These are phyloP conservation scores for Moesziomyces parantarcticus DNA, from an alignment of 1,284 basidiomycete species.

Conservation along the genomic window DNA sequence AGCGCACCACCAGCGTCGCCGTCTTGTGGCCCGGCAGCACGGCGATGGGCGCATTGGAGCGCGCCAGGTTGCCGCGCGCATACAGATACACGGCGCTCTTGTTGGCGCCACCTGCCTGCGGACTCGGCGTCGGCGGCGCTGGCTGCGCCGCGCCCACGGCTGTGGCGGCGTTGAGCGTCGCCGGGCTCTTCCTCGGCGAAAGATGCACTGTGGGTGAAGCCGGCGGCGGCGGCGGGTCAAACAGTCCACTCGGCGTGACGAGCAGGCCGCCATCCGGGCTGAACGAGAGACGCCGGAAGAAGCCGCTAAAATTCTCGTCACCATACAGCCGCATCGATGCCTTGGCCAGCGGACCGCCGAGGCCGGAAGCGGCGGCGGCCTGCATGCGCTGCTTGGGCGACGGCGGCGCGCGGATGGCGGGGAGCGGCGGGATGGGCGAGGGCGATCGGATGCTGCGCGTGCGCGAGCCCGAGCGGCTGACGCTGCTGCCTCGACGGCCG, in stretches of 20 bases:
- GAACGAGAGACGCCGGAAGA: slow-evolving; percentile 92
- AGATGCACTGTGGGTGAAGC: slow-evolving; percentile 39
- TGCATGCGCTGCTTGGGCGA: slow-evolving; percentile 58
- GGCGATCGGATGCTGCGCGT: slow-evolving; percentile 57
- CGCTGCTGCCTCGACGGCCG: slow-evolving; percentile 31
- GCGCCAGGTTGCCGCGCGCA: slow-evolving; percentile 84
- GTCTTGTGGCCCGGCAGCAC: slow-evolving; percentile 96
- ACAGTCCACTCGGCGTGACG: slow-evolving; percentile 93
- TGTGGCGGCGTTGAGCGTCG: slow-evolving; percentile 7
- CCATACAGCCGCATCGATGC: slow-evolving; percentile 77
- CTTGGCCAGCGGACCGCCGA: slow-evolving; percentile 33
- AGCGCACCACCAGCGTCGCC: slow-evolving; percentile 89
- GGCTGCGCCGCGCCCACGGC: neutral
- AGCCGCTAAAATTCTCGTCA: slow-evolving; percentile 93
- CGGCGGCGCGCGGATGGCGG: slow-evolving; percentile 62
- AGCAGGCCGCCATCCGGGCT: slow-evolving; percentile 93
- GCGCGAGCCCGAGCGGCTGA: slow-evolving; percentile 54
- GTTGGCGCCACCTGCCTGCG: slow-evolving; percentile 58
- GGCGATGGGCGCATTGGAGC: slow-evolving; percentile 81
- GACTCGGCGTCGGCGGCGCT: slow-evolving; percentile 6
- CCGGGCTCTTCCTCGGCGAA: slow-evolving; percentile 43
- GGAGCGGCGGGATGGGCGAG: slow-evolving; percentile 69
- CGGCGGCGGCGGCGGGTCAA: slow-evolving; percentile 69
- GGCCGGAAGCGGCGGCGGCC: slow-evolving; percentile 39
- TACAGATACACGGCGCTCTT: slow-evolving; percentile 89